These are phyloP conservation scores for Camellia granthamiana DNA, from an alignment of 148 eudicot genomes.

Conservation along the genomic window DNA sequence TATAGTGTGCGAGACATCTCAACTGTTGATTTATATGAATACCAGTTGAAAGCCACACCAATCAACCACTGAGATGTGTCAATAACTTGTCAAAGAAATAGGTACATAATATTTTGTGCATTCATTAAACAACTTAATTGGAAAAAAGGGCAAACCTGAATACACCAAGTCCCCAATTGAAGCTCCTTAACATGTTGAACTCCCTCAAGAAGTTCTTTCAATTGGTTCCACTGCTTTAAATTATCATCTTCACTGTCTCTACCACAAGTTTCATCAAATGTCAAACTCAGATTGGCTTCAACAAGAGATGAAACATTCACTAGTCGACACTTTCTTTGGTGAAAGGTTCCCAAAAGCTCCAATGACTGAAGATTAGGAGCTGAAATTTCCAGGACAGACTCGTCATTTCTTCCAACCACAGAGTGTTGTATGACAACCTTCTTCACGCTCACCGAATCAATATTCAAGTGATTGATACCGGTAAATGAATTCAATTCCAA, in stretches of 20 bases:
- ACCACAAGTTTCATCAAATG: background rate
- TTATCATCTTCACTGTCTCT: background rate
- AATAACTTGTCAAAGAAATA: no score
- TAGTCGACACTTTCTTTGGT: background rate
- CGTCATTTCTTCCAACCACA: background rate
- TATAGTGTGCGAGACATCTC: no score
- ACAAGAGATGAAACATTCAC: background rate
- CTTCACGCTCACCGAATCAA: background rate
- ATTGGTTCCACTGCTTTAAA: background rate
- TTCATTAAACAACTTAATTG: background rate
- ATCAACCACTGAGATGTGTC: no score
- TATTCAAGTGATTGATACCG: background rate
- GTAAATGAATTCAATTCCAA: background rate
- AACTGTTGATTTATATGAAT: no score
- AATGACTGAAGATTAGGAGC: background rate
- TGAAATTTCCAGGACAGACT: background rate
- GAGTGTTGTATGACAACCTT: background rate
- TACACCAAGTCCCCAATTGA: background rate
- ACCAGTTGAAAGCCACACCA: no score
- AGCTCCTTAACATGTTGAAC: background rate
- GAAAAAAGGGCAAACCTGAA: background rate
- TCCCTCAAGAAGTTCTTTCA: background rate
- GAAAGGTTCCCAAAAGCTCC: background rate
- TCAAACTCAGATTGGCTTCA: background rate
- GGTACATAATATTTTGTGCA: no score